These are phyloP conservation scores for Dothideomycetidae sp. DNA, from an alignment of 2,329 filamentous ascomycete genomes.

Conservation along the genomic window DNA sequence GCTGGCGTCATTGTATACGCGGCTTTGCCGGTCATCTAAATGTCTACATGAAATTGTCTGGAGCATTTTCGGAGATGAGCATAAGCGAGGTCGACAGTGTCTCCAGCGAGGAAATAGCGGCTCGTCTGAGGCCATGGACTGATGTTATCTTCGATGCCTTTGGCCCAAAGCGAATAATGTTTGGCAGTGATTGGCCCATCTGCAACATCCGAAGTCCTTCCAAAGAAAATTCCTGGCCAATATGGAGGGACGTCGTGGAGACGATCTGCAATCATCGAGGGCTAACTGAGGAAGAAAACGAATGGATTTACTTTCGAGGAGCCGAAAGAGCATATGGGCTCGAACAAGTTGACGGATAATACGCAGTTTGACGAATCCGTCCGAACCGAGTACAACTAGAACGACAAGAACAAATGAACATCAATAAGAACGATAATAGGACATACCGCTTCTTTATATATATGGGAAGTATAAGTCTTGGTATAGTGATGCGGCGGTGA, in stretches of 20 bases:
- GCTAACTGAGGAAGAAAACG: slow-evolving; percentile 47
- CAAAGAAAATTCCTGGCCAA: slow-evolving; percentile 50
- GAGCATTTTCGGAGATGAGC: slow-evolving; percentile 65
- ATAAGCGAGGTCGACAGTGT: slow-evolving; percentile 29
- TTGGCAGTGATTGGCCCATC: slow-evolving; percentile 87
- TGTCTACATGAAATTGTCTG: slow-evolving; percentile 87
- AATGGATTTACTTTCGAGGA: slow-evolving; percentile 57
- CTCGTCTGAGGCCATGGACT: slow-evolving; percentile 54
- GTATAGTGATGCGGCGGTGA: too few species aligned
- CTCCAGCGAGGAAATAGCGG: slow-evolving; percentile 43
- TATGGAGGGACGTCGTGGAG: slow-evolving; percentile 61
- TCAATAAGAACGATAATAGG: too few species aligned
- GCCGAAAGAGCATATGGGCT: slow-evolving; percentile 54
- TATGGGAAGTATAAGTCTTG: too few species aligned
- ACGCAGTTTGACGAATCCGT: neutral
- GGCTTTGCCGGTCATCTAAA: slow-evolving; percentile 48
- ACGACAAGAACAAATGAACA: too few species aligned
- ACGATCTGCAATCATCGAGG: slow-evolving; percentile 39
- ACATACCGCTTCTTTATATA: too few species aligned
- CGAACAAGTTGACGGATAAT: slow-evolving; percentile 6
- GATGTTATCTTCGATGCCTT: slow-evolving; percentile 59
- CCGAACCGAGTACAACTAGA: too few species aligned
- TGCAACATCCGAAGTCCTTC: slow-evolving; percentile 54
- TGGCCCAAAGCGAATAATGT: slow-evolving; percentile 62
- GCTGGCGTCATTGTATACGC: slow-evolving; percentile 57